Evolutionary conservation across 2,329 filamentous ascomycete genomes (phyloP).

Genomic region (Aspergillus amoenus): DNA sequence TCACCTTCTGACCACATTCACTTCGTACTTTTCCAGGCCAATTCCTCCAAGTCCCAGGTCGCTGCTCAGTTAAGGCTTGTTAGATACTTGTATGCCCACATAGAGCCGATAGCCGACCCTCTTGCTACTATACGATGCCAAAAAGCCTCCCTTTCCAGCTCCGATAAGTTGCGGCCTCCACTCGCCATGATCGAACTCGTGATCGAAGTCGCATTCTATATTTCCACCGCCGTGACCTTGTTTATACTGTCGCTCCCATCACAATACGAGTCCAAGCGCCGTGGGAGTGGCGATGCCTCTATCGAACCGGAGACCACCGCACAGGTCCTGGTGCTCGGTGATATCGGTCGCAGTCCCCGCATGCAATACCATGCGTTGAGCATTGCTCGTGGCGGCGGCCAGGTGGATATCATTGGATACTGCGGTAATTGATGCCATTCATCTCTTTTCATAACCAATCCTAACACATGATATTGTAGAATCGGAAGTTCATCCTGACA

Average conservation of each 20-base stretch:
- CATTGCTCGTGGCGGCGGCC: constrained; percentile 76
- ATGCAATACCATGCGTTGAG: constrained; percentile 99
- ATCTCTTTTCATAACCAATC: not conserved
- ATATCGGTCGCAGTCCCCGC: constrained; percentile 91
- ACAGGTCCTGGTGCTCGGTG: constrained; percentile 88
- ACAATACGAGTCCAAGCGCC: constrained; percentile 47
- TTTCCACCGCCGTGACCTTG: constrained; percentile 52
- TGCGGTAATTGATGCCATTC: constrained; percentile 55
- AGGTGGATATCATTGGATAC: constrained; percentile 86
- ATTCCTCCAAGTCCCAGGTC: not conserved
- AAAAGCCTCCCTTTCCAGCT: not conserved
- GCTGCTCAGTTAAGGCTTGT: not conserved
- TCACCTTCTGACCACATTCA: not conserved
- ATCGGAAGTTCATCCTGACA: constrained; percentile 75
- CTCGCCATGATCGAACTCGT: constrained; percentile 35
- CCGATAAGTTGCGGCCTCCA: not conserved
- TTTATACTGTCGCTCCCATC: constrained; percentile 55
- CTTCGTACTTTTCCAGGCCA: not conserved
- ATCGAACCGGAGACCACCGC: constrained; percentile 51
- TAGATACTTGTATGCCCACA: not conserved
- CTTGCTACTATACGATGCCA: not conserved
- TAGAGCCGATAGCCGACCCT: not conserved
- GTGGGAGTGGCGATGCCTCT: constrained; percentile 23
- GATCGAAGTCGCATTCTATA: constrained; percentile 38
- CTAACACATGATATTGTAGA: constrained; percentile 50